Base-by-base conservation (phyloP, 371 early-diverging fungal species). In the Apophysomyces elegans region DNA sequence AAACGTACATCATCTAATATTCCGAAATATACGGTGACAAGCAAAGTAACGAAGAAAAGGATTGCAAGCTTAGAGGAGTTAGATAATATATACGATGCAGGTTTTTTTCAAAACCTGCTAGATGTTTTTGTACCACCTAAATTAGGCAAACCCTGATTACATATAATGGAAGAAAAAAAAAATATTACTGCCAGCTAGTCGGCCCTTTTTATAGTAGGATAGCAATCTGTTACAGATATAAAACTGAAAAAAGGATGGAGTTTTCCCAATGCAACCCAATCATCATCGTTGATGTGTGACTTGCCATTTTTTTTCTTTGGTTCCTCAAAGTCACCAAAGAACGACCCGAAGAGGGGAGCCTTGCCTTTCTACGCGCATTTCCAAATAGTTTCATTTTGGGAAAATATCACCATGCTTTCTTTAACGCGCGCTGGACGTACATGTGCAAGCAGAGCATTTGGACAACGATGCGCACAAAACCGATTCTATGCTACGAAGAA, bases 41-140 rank as follows among this genome's bases (percentile, higher is more conserved):
- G 37, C 70, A 61, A 67, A 70, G 54, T 58, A 59, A 64, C 44
- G 63, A 61, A 68, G 57, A 60, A 71, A 75, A 37, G 76, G 32
- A 26, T 89, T 11, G 58, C 68, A 12, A 77, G 74, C 58, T 75
- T 88, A 70, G 78, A 70, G 43, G 86, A 91, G 62, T 67, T 92
- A 21, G 76, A 84, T 6, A 92, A 92, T 69, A 72, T 81, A 36
- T 92, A 90, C 68, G 88, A 91, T 66, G 68, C 70, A 45, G 91
- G 92, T 5, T 63, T 84, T 16, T 63, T 81, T 59, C 66, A 46
- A 2, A 92, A 92, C 61, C 58, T 90, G 11, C 57, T 58, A 38
- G 70, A 78, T 35, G 63, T 83, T 1, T 65, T 83, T 46, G 70
- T 67, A 43, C 80, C 83, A 47, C 69, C 70, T n/a, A 36, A 58